Percentiles rank a stretch among this genome's conserved stretches.
Evolutionary conservation across 371 early-diverging fungal genomes (phyloP).

Genomic region (Smittium culicis): DNA sequence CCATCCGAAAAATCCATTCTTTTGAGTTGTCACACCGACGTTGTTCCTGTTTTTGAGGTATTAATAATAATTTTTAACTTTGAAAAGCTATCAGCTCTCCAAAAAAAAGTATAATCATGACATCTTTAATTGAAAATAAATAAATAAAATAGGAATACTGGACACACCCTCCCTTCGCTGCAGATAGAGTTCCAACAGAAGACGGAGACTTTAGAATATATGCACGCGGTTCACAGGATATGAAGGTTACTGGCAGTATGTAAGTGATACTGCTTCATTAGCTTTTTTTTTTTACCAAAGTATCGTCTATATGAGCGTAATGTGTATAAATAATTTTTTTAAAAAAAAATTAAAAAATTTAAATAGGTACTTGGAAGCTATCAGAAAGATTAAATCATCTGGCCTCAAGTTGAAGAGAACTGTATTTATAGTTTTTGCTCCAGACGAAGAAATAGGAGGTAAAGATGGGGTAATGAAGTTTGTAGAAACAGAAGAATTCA

Average conservation of each 20-base stretch:
- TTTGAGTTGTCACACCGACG: slow-evolving; percentile 71
- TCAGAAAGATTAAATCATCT: slow-evolving; percentile 38
- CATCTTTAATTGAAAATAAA: too few relatives aligned
- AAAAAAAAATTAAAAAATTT: too few relatives aligned
- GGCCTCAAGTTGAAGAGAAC: slow-evolving; percentile 42
- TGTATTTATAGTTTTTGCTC: slow-evolving; percentile 53
- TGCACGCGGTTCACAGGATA: slow-evolving; percentile 72
- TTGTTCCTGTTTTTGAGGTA: slow-evolving; percentile 78
- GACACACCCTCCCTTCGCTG: slow-evolving; percentile 58
- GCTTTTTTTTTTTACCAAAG: too few relatives aligned
- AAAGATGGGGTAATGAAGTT: slow-evolving; percentile 52
- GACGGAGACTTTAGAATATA: slow-evolving; percentile 44
- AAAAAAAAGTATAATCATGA: too few relatives aligned
- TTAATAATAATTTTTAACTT: too few relatives aligned
- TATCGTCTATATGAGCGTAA: too few relatives aligned
- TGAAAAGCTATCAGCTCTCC: too few relatives aligned
- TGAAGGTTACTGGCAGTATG: slow-evolving; percentile 64
- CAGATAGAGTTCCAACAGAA: slow-evolving; percentile 35
- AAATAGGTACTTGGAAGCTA: slow-evolving; percentile 59
- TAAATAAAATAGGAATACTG: slow-evolving; percentile 38
- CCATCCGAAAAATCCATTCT: slow-evolving; percentile 40
- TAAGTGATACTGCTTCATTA: too few relatives aligned
- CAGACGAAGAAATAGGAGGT: slow-evolving; percentile 76
- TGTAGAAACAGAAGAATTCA: slow-evolving; percentile 43
- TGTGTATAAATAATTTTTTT: too few relatives aligned